Percentiles rank a stretch among this genome's conserved stretches.
These are phyloP conservation scores for Cladosporium sp. DNA, from an alignment of 2,329 filamentous ascomycete genomes.

Conservation along the genomic window DNA sequence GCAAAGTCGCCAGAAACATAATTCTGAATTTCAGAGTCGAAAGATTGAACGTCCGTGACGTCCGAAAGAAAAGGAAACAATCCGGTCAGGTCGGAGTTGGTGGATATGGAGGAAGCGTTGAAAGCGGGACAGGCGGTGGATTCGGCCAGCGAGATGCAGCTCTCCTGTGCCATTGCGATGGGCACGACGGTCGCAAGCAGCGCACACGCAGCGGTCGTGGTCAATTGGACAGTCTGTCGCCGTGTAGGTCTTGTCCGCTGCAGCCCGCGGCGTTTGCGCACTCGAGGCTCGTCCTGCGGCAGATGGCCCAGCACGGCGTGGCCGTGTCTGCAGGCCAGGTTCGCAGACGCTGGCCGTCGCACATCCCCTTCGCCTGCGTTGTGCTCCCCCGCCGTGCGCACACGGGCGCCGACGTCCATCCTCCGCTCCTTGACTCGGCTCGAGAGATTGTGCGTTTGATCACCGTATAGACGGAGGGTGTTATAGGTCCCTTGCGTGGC, in stretches of 20 bases:
- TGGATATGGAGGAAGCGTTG: constrained; percentile 64
- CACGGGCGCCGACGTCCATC: constrained; percentile 6
- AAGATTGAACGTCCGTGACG: constrained; percentile 68
- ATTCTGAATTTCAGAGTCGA: constrained; percentile 66
- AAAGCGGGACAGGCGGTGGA: constrained; percentile 70
- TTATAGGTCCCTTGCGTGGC: constrained; percentile 8
- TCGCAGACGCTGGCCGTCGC: not conserved
- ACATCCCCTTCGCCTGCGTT: not conserved
- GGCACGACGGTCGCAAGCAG: constrained; percentile 22
- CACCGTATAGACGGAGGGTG: constrained; percentile 5
- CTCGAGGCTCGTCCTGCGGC: constrained; percentile 3
- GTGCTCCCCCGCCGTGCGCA: constrained; percentile 4
- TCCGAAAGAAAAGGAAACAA: constrained; percentile 75
- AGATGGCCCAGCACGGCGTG: constrained; percentile 1
- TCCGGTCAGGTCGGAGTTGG: constrained; percentile 49
- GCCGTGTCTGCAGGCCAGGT: not conserved
- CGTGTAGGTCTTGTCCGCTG: constrained; percentile 4
- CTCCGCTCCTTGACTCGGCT: constrained; percentile 1
- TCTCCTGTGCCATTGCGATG: constrained; percentile 32
- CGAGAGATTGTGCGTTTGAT: constrained; percentile 5
- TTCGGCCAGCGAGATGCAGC: constrained; percentile 62
- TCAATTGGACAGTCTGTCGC: constrained; percentile 9
- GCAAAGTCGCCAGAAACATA: constrained; percentile 74
- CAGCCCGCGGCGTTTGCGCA: constrained; percentile 1
- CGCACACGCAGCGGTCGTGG: constrained; percentile 7